These are phyloP conservation scores for Nicotiana tabacum DNA, from an alignment of 257 asterid species.

Conservation along the genomic window DNA sequence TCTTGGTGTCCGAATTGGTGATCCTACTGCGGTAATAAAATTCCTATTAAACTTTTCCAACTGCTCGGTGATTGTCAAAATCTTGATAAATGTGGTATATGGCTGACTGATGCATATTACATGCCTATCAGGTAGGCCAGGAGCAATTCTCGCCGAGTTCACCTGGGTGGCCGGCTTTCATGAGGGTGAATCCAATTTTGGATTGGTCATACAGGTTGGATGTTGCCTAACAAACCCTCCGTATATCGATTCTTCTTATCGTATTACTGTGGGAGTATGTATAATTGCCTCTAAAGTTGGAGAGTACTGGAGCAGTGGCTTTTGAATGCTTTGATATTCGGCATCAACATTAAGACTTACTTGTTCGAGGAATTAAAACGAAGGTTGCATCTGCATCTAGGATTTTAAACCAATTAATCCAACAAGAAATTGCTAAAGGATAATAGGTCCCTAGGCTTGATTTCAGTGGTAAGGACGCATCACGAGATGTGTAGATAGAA, in stretches of 20 bases:
- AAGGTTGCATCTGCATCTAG: not conserved
- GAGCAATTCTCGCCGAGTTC: conserved; percentile 96
- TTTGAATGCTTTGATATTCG: not conserved
- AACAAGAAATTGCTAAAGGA: not conserved
- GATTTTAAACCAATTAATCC: not conserved
- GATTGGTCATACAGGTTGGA: conserved; percentile 93
- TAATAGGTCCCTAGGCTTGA: not conserved
- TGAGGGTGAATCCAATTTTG: conserved; percentile 95
- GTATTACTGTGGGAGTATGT: not conserved
- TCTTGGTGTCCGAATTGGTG: conserved; percentile 93
- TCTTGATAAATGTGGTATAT: not conserved
- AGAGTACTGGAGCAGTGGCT: not conserved
- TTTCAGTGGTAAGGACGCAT: not conserved
- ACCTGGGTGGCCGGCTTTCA: conserved; percentile 94
- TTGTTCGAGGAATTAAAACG: not conserved
- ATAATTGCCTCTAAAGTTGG: not conserved
- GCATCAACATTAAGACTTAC: not conserved
- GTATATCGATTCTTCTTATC: not conserved
- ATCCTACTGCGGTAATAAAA: conserved; percentile 77
- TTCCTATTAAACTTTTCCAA: not conserved
- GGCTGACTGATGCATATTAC: not conserved
- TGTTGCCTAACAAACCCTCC: not conserved
- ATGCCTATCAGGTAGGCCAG: conserved; percentile 69
- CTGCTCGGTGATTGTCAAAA: not conserved
- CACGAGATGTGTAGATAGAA: not conserved